Evolutionary conservation across 257 asterid genomes (phyloP).

Genomic region (Rauvolfia tetraphylla): DNA sequence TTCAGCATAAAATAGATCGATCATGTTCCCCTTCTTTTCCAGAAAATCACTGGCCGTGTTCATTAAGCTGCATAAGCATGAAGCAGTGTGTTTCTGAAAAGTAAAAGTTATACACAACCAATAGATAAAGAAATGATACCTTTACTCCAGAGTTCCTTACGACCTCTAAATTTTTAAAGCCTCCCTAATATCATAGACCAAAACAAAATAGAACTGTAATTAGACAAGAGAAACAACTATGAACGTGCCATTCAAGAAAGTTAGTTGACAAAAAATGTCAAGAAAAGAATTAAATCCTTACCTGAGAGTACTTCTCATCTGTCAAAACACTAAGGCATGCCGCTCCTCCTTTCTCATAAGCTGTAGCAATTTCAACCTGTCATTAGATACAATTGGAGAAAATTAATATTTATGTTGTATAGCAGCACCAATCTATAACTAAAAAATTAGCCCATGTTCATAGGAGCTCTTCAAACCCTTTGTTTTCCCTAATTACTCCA

Average conservation of each 20-base stretch:
- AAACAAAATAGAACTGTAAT: too few species aligned
- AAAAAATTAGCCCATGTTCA: background rate
- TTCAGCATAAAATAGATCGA: too few species aligned
- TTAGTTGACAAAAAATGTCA: too few species aligned
- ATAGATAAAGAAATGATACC: constrained; percentile 33
- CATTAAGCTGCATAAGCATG: constrained; percentile 18
- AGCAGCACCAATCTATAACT: background rate
- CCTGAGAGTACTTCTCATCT: too few species aligned
- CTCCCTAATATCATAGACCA: too few species aligned
- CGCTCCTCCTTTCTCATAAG: constrained; percentile 93
- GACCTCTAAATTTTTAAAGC: too few species aligned
- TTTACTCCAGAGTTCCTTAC: constrained; percentile 68
- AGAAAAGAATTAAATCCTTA: too few species aligned
- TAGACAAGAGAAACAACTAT: too few species aligned
- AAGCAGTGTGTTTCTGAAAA: background rate
- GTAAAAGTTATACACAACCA: background rate
- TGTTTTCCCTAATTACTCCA: background rate
- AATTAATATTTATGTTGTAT: background rate
- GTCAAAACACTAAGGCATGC: too few species aligned
- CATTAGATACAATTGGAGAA: constrained; percentile 21
- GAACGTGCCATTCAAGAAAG: too few species aligned
- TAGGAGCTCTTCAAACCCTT: background rate
- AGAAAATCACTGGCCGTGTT: too few species aligned
- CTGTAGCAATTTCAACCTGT: constrained; percentile 85
- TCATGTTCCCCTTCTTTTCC: too few species aligned